A percentile compares a stretch with the other conserved stretches of the same genome.
These are phyloP conservation scores for Roridomyces roridus DNA, from an alignment of 768 basidiomycete species.

Conservation along the genomic window DNA sequence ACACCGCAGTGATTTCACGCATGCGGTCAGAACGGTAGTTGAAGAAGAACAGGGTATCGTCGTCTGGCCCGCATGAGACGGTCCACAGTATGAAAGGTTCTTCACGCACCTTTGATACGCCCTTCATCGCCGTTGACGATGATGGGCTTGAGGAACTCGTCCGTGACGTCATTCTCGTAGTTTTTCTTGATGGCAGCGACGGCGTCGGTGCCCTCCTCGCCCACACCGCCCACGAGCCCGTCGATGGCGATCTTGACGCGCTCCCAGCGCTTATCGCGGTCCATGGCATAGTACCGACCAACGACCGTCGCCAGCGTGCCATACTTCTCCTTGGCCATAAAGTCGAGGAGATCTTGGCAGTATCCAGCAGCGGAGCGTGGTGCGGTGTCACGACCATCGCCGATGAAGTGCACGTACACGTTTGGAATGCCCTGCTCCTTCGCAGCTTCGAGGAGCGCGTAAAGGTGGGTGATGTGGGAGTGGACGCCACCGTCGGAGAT, in stretches of 20 bases:
- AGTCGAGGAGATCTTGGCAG: too few relatives aligned
- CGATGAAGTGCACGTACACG: constrained; percentile 92
- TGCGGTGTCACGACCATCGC: constrained; percentile 94
- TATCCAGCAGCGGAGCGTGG: constrained; percentile 84
- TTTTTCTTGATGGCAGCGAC: constrained; percentile 74
- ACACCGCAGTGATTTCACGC: constrained; percentile 89
- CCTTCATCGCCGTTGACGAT: constrained; percentile 82
- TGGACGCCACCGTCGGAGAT: constrained; percentile 97
- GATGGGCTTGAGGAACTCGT: constrained; percentile 96
- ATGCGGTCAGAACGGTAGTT: constrained; percentile 98
- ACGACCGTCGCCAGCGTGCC: constrained; percentile 86
- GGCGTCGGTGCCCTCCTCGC: constrained; percentile 58
- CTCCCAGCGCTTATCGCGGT: constrained; percentile 97
- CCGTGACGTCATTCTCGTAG: constrained; percentile 87
- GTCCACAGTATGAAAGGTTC: not conserved
- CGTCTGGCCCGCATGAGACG: constrained; percentile 56
- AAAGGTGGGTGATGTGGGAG: constrained; percentile 90
- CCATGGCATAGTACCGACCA: constrained; percentile 96
- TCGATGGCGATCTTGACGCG: constrained; percentile 90
- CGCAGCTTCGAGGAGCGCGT: constrained; percentile 88
- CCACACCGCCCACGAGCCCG: constrained; percentile 77
- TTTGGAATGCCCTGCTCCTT: constrained; percentile 85
- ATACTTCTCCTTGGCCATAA: too few relatives aligned
- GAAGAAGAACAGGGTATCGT: constrained; percentile 93
- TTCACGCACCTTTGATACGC: constrained; percentile 73